Percentiles rank a stretch among this genome's conserved stretches.
Conservation (phyloP, 2,329 filamentous ascomycete species). For the Tolypocladium tropicale region DNA sequence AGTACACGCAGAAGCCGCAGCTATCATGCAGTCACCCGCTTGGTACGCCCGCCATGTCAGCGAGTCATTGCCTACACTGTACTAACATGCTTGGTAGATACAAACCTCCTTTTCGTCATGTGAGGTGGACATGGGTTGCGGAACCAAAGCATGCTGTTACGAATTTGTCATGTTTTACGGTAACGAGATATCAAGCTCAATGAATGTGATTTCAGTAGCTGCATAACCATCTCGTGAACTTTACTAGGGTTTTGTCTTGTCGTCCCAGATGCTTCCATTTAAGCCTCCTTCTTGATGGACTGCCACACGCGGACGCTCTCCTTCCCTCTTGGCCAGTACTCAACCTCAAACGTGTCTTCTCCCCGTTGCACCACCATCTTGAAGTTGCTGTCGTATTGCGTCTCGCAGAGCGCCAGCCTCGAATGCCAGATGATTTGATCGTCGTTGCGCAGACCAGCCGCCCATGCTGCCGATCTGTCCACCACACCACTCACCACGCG, state of each 20-base stretch:
- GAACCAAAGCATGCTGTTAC: neutral
- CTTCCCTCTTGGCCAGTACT: neutral
- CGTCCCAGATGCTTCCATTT: neutral
- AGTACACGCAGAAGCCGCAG: slow-evolving; percentile 93
- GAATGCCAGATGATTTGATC: no score
- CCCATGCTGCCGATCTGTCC: no score
- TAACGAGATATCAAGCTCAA: neutral
- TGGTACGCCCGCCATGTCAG: slow-evolving; percentile 48
- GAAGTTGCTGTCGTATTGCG: neutral
- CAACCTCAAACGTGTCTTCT: neutral
- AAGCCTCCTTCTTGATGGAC: neutral
- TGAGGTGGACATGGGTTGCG: slow-evolving; percentile 15
- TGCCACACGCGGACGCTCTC: neutral
- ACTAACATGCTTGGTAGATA: no score
- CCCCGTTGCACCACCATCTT: neutral
- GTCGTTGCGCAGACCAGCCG: no score
- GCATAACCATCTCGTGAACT: neutral
- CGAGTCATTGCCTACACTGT: no score
- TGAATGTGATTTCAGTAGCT: no score
- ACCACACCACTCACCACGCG: no score
- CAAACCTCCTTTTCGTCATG: slow-evolving; percentile 58
- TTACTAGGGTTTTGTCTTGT: neutral
- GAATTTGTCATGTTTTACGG: neutral
- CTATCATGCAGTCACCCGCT: slow-evolving; percentile 92
- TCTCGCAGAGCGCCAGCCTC: no score